Evolutionary conservation across 1,284 basidiomycete species (phyloP).

Genomic region (Trametes pubescens): DNA sequence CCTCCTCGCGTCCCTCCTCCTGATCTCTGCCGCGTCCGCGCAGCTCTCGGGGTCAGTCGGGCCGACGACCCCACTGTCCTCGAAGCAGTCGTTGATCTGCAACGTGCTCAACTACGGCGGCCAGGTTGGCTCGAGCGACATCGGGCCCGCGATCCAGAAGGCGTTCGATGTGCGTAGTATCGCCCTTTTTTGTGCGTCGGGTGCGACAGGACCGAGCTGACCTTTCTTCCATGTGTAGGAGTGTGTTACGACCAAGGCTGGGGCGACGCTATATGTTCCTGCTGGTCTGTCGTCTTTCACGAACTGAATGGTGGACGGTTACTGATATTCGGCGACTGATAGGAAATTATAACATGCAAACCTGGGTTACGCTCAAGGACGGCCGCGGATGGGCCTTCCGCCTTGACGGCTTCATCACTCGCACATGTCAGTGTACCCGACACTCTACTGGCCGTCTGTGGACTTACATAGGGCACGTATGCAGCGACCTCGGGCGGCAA

Average conservation of each 20-base stretch:
- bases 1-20: constrained; percentile 25
- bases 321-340: neutral
- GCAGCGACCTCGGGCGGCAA: constrained; percentile 43
- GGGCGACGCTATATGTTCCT: constrained; percentile 44
- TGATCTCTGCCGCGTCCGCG: constrained; percentile 27
- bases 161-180: constrained; percentile 38
- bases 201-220: neutral
- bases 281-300: constrained; percentile 26
- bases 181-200: neutral
- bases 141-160: constrained; percentile 45
- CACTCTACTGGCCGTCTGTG: neutral
- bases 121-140: constrained; percentile 43
- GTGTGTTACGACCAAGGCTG: constrained; percentile 41
- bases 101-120: constrained; percentile 46
- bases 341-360: constrained; percentile 44
- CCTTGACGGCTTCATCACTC: constrained; percentile 45
- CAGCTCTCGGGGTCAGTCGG: constrained; percentile 44
- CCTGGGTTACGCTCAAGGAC: constrained; percentile 43
- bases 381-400: constrained; percentile 46
- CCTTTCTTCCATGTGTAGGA: constrained; percentile 19
- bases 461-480: neutral
- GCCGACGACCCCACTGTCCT: constrained; percentile 39
- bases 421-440: constrained; percentile 34
- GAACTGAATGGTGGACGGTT: neutral
- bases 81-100: constrained; percentile 42